phyloP scores from a whole-genome alignment of 2,329 filamentous ascomycete genomes.

The Eurotiales sp. region DNA sequence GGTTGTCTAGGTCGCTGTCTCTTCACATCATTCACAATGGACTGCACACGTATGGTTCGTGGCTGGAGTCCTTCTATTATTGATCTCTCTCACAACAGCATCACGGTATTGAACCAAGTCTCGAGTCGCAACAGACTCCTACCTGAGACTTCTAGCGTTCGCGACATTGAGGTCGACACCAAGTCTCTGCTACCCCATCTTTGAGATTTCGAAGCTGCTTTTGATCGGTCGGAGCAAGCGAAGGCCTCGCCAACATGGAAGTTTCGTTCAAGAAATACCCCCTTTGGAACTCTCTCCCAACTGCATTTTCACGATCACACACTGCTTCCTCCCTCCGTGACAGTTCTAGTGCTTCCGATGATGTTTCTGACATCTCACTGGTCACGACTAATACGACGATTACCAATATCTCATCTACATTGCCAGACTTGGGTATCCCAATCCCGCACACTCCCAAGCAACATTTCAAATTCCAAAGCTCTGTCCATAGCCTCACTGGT shows the following conservation, averaged over 20 bases:
- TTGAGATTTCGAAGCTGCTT: not conserved
- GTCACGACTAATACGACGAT: slow-evolving; percentile 22
- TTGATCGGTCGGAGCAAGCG: not conserved
- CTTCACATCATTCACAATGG: slow-evolving; percentile 11
- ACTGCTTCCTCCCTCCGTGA: slow-evolving; percentile 29
- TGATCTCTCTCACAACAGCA: not conserved
- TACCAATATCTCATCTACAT: slow-evolving; percentile 21
- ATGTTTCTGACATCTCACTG: slow-evolving; percentile 31
- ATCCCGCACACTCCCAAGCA: slow-evolving; percentile 25
- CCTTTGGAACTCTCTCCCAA: slow-evolving; percentile 37
- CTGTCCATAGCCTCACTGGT: slow-evolving; percentile 16
- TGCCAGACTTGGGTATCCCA: slow-evolving; percentile 20
- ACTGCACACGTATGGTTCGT: slow-evolving; percentile 13
- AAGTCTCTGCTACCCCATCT: not conserved
- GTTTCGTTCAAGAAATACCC: slow-evolving; percentile 23
- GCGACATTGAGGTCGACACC: not conserved
- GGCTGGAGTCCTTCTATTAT: slow-evolving; percentile 14
- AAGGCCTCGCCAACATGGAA: slow-evolving; percentile 24
- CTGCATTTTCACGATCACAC: slow-evolving; percentile 34
- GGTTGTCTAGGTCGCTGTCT: slow-evolving; percentile 11
- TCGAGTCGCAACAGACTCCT: not conserved
- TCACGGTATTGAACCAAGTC: slow-evolving; percentile 3
- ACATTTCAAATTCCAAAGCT: slow-evolving; percentile 15
- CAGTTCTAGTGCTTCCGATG: slow-evolving; percentile 39
- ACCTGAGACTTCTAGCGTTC: not conserved